These are phyloP conservation scores for Tillandsia leiboldiana DNA, from an alignment of 176 grass and related monocot genomes.

Conservation along the genomic window DNA sequence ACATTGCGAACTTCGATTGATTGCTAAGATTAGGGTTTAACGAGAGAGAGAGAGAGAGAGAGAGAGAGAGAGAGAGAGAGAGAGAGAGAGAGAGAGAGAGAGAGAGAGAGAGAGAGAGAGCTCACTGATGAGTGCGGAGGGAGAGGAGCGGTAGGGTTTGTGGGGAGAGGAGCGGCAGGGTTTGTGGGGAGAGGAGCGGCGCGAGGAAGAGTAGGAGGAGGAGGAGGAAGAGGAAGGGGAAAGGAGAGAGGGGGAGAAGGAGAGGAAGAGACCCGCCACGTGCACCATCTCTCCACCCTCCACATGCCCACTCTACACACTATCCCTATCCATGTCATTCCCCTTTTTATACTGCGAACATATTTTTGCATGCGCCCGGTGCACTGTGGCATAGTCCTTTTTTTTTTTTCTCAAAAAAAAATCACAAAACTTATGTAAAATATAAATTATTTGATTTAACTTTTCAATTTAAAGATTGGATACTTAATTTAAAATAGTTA, in stretches of 20 bases:
- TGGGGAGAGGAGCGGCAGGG: not conserved
- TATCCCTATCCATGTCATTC: not conserved
- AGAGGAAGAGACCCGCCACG: conserved; percentile 25
- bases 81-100: not conserved
- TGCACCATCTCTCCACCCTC: conserved; percentile 27
- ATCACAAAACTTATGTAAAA: too few species aligned
- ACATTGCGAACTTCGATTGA: too few species aligned
- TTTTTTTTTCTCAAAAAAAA: too few species aligned
- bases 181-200: not conserved
- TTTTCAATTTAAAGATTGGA: too few species aligned
- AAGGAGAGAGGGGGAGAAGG: conserved; percentile 5
- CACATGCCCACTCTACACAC: not conserved
- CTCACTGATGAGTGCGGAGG: not conserved
- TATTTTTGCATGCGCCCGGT: too few species aligned
- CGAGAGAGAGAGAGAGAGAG: not conserved
- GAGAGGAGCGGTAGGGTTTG: not conserved
- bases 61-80: not conserved
- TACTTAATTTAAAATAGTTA: too few species aligned
- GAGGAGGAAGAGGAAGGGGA: conserved; percentile 5
- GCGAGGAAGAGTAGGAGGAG: conserved; percentile 4
- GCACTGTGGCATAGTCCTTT: too few species aligned
- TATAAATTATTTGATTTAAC: too few species aligned
- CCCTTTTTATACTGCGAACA: not conserved
- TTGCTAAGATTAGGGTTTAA: not conserved
- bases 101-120: not conserved